Base-by-base conservation (phyloP, 139 green algal genomes). In the Chlamydomonas urium region DNA sequence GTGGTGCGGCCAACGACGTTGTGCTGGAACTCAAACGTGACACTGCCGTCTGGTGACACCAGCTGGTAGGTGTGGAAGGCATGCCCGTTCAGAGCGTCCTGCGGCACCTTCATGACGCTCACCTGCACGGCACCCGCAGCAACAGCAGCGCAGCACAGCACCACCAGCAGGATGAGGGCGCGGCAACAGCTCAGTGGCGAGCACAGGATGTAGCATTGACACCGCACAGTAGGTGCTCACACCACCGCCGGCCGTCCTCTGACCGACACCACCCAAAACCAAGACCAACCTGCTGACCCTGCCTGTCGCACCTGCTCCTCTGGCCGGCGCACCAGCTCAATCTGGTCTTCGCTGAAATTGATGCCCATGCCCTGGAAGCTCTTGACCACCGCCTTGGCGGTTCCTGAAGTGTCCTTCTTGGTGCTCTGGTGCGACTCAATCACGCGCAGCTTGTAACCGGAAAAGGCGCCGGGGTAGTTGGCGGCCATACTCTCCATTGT, bases 1-100 rank as follows among this genome's bases (percentile, higher is more conserved):
- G 73, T 87, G 35, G 73, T 88, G 24, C 88, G 84, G 4, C 87
- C 89, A 3, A 86, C 77, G 24, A 99, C 96, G 66, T 99, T 99
- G 85, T 99, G 96, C 79, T 97, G 89, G 75, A 99, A 98, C 80
- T 98, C 87, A 66, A 99, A 95, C 17, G 69, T 79, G 6, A 98
- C 93, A 3, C 74, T 88, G 47, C 86, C 88, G 57, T 97, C 94
- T 0, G 82, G 74, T 2, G 85, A 92, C 29, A 87, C 85, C n/a
- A 97, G 78, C 42, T 87, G 85, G 82, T 99, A 99, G 0, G 96
- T 99, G 85, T 99, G 96, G 85, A 92, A 99, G 21, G 95, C 96
- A 75, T 99, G 96, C 1, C 95, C 95, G 28, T 83, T 69, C 38
- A 70, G 26, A 48, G 82, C 75, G 1, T 67, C 62, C 59, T 78